Evolutionary conservation across 768 basidiomycete species (phyloP).

Genomic region (Rhodocollybia butyracea): DNA sequence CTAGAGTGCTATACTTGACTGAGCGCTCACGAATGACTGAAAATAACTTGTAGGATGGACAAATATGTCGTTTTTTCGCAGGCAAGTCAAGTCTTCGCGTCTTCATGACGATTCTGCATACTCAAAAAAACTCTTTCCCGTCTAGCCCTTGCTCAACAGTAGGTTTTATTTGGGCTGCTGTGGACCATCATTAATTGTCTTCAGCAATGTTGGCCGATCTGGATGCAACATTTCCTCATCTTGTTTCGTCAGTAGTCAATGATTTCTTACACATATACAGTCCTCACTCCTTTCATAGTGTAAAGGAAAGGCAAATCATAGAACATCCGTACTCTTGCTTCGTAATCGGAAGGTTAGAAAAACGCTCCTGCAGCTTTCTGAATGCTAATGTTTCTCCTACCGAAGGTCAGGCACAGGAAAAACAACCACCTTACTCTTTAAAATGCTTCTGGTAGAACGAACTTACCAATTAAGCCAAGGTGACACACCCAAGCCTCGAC

Average conservation of each 20-base stretch:
- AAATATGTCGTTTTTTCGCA: slow-evolving; percentile 42
- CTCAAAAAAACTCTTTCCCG: background rate
- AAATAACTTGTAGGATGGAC: slow-evolving; percentile 28
- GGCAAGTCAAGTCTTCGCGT: slow-evolving; percentile 20
- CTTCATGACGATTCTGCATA: background rate
- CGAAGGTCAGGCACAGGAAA: slow-evolving; percentile 57
- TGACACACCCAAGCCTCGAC: slow-evolving; percentile 47
- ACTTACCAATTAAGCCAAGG: slow-evolving; percentile 39
- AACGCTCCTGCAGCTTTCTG: background rate
- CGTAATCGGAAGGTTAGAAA: slow-evolving; percentile 70
- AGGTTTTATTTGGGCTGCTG: slow-evolving; percentile 17
- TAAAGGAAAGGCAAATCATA: slow-evolving; percentile 53
- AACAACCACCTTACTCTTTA: slow-evolving; percentile 76
- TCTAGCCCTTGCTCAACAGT: slow-evolving; percentile 12
- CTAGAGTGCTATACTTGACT: background rate
- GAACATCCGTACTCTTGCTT: slow-evolving; percentile 60
- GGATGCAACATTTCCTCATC: slow-evolving; percentile 42
- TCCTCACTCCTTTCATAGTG: slow-evolving; percentile 19
- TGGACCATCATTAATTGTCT: slow-evolving; percentile 22
- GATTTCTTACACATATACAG: background rate
- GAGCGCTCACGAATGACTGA: background rate
- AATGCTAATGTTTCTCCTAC: background rate
- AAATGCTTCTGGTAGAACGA: slow-evolving; percentile 68
- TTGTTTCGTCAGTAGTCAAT: slow-evolving; percentile 35
- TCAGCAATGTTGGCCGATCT: slow-evolving; percentile 50